Conservation (phyloP, 345 rosid species). For the Salix suchowensis region DNA sequence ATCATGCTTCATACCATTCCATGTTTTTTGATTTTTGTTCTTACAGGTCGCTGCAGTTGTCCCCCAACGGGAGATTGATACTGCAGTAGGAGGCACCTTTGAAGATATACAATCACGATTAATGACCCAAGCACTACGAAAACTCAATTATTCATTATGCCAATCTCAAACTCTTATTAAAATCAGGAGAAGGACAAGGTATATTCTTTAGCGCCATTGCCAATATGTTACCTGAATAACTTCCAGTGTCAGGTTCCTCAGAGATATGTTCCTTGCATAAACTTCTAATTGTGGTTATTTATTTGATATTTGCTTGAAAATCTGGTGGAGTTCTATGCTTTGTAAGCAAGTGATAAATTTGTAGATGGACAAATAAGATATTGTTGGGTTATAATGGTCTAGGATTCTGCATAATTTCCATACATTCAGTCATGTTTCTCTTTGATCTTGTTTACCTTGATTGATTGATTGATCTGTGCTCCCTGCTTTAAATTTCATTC, state of each 20-base stretch:
- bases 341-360: background rate
- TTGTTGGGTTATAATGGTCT: background rate
- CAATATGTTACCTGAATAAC: background rate
- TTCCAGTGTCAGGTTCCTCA: background rate
- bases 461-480: background rate
- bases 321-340: background rate
- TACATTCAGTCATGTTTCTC: background rate
- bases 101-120: slow-evolving; percentile 57
- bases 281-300: background rate
- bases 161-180: slow-evolving; percentile 51
- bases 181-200: slow-evolving; percentile 53
- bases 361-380: background rate
- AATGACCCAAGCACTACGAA: slow-evolving; percentile 82
- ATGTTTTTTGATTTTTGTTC: background rate
- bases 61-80: slow-evolving; percentile 72
- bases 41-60: slow-evolving; percentile 88
- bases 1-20: background rate
- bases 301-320: background rate
- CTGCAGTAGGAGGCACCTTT: slow-evolving; percentile 37
- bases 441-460: background rate
- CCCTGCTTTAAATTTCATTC: background rate
- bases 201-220: background rate
- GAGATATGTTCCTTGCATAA: background rate
- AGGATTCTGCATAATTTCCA: background rate
- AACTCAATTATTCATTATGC: slow-evolving; percentile 59